These are phyloP conservation scores for Glycine soja DNA, from an alignment of 306 rosid genomes.

Conservation along the genomic window DNA sequence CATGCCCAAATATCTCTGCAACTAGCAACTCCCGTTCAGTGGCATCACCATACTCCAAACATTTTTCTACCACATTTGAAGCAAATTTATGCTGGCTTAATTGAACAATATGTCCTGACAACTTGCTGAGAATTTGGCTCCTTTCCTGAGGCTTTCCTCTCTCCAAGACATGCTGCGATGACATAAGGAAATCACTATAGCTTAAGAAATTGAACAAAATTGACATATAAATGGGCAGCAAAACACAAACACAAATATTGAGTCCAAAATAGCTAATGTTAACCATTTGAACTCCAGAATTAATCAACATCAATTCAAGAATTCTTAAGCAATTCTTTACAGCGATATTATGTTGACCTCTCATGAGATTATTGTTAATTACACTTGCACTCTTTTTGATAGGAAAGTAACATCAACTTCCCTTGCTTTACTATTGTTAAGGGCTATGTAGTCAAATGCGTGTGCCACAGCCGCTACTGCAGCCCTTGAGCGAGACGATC, in stretches of 20 bases:
- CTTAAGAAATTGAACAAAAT: neutral
- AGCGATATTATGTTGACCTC: neutral
- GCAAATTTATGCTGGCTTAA: conserved; percentile 83
- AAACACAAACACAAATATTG: conserved; percentile 7
- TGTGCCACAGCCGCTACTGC: too few relatives aligned
- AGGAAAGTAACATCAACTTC: too few relatives aligned
- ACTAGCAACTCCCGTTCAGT: conserved; percentile 66
- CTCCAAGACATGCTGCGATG: conserved; percentile 71
- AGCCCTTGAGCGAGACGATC: too few relatives aligned
- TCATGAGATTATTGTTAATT: neutral
- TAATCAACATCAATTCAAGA: conserved; percentile 1
- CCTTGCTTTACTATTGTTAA: too few relatives aligned
- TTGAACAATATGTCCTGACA: conserved; percentile 64
- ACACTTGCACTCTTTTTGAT: neutral
- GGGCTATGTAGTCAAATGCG: too few relatives aligned
- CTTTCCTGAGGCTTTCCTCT: conserved; percentile 67
- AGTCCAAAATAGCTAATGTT: neutral
- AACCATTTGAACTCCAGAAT: conserved; percentile 6
- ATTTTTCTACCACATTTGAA: conserved; percentile 83
- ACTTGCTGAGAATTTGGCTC: conserved; percentile 65
- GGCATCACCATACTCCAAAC: conserved; percentile 77
- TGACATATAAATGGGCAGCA: conserved; percentile 14
- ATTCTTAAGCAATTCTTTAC: neutral
- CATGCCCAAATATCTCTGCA: conserved; percentile 71
- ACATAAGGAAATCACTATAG: conserved; percentile 20